Evolutionary conservation across 2,329 filamentous ascomycete species (phyloP).

Genomic region (Neopestalotiopsis sp.): DNA sequence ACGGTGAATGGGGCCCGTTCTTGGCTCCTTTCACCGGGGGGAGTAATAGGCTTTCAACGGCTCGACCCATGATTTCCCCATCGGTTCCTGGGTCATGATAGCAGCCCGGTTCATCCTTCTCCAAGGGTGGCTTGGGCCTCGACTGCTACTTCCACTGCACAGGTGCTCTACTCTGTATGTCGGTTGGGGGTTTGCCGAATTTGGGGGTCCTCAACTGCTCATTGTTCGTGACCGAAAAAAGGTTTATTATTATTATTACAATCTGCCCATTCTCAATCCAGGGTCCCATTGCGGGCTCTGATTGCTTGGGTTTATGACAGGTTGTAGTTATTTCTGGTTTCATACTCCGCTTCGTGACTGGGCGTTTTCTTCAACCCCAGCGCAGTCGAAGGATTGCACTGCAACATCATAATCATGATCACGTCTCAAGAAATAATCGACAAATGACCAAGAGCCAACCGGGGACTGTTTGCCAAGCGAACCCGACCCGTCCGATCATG

Average conservation of each 20-base stretch:
- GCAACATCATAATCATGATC: background rate
- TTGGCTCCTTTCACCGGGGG: background rate
- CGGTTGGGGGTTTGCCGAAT: background rate
- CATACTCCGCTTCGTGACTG: background rate
- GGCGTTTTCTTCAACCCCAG: background rate
- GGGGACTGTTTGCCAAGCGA: background rate
- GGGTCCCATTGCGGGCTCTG: background rate
- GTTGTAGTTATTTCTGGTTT: background rate
- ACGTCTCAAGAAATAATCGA: background rate
- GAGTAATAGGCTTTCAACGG: conserved; percentile 1
- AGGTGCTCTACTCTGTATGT: background rate
- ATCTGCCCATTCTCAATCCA: background rate
- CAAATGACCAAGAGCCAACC: background rate
- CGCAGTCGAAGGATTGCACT: background rate
- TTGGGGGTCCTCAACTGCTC: background rate
- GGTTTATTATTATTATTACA: background rate
- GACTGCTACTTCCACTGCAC: background rate
- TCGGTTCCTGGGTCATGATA: background rate
- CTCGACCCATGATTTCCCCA: background rate
- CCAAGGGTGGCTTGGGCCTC: background rate
- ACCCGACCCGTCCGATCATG: background rate
- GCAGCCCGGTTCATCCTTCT: background rate
- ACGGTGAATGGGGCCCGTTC: background rate
- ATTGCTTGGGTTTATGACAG: too few species aligned
- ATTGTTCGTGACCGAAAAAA: background rate